phyloP scores from a whole-genome alignment of 2,329 filamentous ascomycete genomes.

The Paradendryphiella salina region DNA sequence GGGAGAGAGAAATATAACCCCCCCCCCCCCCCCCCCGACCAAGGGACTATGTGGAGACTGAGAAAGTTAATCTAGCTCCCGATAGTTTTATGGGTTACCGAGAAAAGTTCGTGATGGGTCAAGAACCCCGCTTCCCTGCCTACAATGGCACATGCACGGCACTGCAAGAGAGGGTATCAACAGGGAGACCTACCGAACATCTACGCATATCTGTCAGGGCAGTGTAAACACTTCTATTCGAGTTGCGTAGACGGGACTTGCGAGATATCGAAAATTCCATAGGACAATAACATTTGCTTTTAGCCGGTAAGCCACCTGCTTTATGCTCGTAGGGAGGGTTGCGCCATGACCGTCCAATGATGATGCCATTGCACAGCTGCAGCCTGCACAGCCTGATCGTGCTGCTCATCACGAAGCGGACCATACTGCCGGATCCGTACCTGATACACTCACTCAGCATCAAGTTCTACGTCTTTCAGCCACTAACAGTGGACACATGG shows the following conservation, averaged over 20 bases:
- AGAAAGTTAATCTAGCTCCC: too few relatives aligned
- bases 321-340: background rate
- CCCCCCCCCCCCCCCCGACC: too few relatives aligned
- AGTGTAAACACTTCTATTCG: background rate
- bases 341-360: background rate
- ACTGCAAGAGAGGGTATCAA: background rate
- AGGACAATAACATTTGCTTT: background rate
- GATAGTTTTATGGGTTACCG: too few relatives aligned
- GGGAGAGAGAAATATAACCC: too few relatives aligned
- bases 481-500: conserved; percentile 19
- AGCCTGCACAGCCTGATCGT: background rate
- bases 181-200: background rate
- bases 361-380: background rate
- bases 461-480: conserved; percentile 23
- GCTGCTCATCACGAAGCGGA: conserved; percentile 2
- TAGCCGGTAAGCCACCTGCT: conserved; percentile 4
- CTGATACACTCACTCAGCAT: conserved; percentile 8
- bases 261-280: background rate
- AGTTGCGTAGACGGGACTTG: background rate
- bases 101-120: too few relatives aligned
- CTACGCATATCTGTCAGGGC: background rate
- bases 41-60: too few relatives aligned
- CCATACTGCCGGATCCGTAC: conserved; percentile 3
- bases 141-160: too few relatives aligned
- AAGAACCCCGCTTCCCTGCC: too few relatives aligned